These are phyloP conservation scores for sunflower (Helianthus annuus) DNA, from an alignment of 129 eudicot genomes.

Conservation along the genomic window DNA sequence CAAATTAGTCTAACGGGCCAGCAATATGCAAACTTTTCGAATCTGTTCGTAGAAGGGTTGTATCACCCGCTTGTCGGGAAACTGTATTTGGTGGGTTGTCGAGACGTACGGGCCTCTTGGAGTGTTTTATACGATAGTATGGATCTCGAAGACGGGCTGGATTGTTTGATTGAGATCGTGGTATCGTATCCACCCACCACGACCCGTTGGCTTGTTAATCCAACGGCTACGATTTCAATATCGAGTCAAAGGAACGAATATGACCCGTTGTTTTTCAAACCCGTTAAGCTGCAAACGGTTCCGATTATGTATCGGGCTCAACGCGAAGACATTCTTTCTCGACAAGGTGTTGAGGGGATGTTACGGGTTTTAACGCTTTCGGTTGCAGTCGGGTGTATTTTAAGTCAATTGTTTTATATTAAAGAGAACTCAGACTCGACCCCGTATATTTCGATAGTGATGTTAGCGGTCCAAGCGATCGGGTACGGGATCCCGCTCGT, in stretches of 20 bases:
- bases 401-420: constrained; percentile 65
- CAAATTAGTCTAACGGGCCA: constrained; percentile 58
- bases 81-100: constrained; percentile 84
- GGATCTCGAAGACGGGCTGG: constrained; percentile 86
- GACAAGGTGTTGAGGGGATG: constrained; percentile 80
- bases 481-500: constrained; percentile 82
- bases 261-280: constrained; percentile 72
- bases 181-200: constrained; percentile 81
- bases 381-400: constrained; percentile 51
- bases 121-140: constrained; percentile 57
- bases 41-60: constrained; percentile 73
- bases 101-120: constrained; percentile 85
- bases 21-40: constrained; percentile 47
- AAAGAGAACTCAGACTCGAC: constrained; percentile 52
- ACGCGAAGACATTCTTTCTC: constrained; percentile 78
- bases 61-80: constrained; percentile 74
- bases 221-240: constrained; percentile 70
- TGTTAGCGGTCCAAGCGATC: constrained; percentile 80
- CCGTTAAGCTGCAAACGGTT: constrained; percentile 63
- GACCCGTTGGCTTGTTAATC: constrained; percentile 85
- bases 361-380: constrained; percentile 77
- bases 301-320: constrained; percentile 85
- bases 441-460: constrained; percentile 72
- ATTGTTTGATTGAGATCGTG: constrained; percentile 76
- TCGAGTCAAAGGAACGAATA: constrained; percentile 67